Evolutionary conservation across 306 rosid species (phyloP).

Genomic region (Echinosophora koreensis): DNA sequence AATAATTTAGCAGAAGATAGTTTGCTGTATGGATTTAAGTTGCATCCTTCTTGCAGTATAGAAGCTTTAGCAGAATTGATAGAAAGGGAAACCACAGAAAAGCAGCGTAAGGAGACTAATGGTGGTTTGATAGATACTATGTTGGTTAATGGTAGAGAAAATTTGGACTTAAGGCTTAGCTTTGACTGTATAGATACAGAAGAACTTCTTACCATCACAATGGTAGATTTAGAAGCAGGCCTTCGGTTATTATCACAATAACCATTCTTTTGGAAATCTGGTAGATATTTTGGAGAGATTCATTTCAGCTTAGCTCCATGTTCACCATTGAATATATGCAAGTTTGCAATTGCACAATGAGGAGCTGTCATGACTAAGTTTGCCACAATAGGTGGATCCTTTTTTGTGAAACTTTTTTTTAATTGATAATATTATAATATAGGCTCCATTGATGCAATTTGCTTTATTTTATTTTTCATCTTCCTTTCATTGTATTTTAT

Average conservation of each 20-base stretch:
- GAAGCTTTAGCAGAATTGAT: slow-evolving; percentile 73
- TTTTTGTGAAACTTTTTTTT: neutral
- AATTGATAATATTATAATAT: slow-evolving; percentile 45
- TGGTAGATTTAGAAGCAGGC: slow-evolving; percentile 85
- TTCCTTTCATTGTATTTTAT: slow-evolving; percentile 22
- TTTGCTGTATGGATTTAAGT: slow-evolving; percentile 82
- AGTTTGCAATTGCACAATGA: slow-evolving; percentile 34
- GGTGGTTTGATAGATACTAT: slow-evolving; percentile 86
- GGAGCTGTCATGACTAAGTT: slow-evolving; percentile 39
- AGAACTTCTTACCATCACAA: slow-evolving; percentile 78
- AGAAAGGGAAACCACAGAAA: slow-evolving; percentile 69
- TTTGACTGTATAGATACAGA: slow-evolving; percentile 90
- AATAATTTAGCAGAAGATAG: slow-evolving; percentile 67
- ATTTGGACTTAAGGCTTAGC: slow-evolving; percentile 84
- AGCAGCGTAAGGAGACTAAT: slow-evolving; percentile 82
- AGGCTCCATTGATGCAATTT: slow-evolving; percentile 40
- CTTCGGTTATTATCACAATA: slow-evolving; percentile 64
- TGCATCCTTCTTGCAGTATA: slow-evolving; percentile 72
- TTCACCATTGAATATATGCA: slow-evolving; percentile 37
- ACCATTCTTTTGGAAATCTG: slow-evolving; percentile 44
- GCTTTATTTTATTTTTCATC: neutral
- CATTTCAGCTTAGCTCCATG: slow-evolving; percentile 35
- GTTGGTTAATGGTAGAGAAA: slow-evolving; percentile 89
- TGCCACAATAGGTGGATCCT: slow-evolving; percentile 29
- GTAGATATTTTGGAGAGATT: slow-evolving; percentile 46